These are phyloP conservation scores for Nicotiana paniculata DNA, from an alignment of 257 asterid genomes.

Conservation along the genomic window DNA sequence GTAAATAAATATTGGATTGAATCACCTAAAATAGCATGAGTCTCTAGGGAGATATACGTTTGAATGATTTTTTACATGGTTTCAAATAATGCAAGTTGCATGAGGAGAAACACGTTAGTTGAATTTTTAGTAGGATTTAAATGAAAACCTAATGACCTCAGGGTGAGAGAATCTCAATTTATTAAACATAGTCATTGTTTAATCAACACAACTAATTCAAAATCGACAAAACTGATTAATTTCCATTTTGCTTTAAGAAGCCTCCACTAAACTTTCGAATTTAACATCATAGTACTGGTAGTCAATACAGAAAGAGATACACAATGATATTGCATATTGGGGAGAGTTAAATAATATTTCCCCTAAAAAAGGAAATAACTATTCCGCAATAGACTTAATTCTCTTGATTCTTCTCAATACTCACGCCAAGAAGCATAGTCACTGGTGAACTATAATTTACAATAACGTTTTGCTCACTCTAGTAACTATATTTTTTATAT, in stretches of 20 bases:
- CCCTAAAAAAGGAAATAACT: not conserved
- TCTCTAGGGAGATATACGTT: too few species aligned
- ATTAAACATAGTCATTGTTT: too few species aligned
- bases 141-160: too few species aligned
- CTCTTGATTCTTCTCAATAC: not conserved
- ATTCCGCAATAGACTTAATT: not conserved
- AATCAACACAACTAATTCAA: not conserved
- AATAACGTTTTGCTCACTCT: constrained; percentile 24
- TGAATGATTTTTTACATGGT: too few species aligned
- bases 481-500: constrained; percentile 9
- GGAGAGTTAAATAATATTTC: not conserved
- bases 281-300: not conserved
- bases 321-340: not conserved
- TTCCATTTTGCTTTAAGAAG: not conserved
- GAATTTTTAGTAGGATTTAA: too few species aligned
- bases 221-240: not conserved
- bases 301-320: not conserved
- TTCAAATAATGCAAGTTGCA: too few species aligned
- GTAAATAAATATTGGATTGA: too few species aligned
- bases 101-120: too few species aligned
- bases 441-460: constrained; percentile 37
- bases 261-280: not conserved
- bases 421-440: not conserved
- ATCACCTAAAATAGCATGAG: too few species aligned
- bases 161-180: too few species aligned